Conservation (phyloP, 2,329 filamentous ascomycete species). For the Scopulariopsis brevicaulis region DNA sequence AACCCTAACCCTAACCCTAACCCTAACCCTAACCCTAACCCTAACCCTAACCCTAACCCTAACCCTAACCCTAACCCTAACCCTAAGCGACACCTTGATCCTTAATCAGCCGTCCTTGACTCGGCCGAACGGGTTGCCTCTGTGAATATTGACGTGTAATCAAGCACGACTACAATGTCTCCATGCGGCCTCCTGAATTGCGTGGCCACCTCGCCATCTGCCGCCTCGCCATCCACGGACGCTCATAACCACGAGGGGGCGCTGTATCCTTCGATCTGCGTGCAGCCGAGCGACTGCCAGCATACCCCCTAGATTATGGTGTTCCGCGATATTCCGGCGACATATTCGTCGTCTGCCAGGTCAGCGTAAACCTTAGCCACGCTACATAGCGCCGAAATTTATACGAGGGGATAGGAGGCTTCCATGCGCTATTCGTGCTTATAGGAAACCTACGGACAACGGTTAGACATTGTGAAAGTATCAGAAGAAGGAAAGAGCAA, state of each 20-base stretch:
- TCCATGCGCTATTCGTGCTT: conserved; percentile 5
- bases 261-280: conserved; percentile 3
- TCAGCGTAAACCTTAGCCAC: conserved; percentile 6
- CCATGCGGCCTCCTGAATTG: too few species aligned
- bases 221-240: conserved; percentile 1
- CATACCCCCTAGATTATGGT: conserved; percentile 3
- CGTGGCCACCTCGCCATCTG: too few species aligned
- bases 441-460: too few species aligned
- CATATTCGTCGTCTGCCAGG: conserved; percentile 5
- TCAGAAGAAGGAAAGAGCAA: too few species aligned
- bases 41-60: too few species aligned
- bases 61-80: too few species aligned
- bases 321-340: conserved; percentile 6
- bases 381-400: conserved; percentile 7
- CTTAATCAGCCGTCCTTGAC: conserved; percentile 6
- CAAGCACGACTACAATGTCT: background rate
- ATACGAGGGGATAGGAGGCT: conserved; percentile 5
- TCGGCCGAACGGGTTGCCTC: conserved; percentile 7
- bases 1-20: too few species aligned
- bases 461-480: too few species aligned
- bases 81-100: conserved; percentile 5
- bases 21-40: too few species aligned
- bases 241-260: conserved; percentile 10
- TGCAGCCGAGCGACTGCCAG: background rate
- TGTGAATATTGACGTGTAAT: conserved; percentile 5